Evolutionary conservation across 768 basidiomycete species (phyloP), one percentile per base, ranked within the genome.

Genomic region (Russula brevipes): DNA sequence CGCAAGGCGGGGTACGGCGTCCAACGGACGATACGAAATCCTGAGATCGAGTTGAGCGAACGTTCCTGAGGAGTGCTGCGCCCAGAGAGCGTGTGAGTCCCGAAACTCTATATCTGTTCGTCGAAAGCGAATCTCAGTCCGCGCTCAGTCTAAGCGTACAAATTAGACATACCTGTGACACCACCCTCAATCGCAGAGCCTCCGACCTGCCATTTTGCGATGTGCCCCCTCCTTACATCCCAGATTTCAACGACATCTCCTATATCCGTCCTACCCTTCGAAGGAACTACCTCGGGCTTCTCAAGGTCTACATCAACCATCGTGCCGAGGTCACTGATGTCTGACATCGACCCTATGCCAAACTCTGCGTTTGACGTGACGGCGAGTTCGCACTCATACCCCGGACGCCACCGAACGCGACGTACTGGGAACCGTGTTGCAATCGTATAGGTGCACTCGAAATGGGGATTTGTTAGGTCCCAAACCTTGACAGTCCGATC

Each of bases 401-500:
- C 81, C 0, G 90, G 91, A 17, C 92, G 81, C 90, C 90, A 94
- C 2, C 80, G 72, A 12, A 93, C 83, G 17, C 82, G 84, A 12
- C 88, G 83, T 19, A 92, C 83, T 1, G 88, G 87, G 66, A 83
- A 89, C 0, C 88, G 82, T 0, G 91, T 84, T 63, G 89, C 86
- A 0, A 94, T 77, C 0, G 82, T 84, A 69, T 92, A 91, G 0
- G 78, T 83, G 59, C 80, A 82, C 0, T 82, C 78, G 47, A 89
- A 83, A 66, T 83, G 87, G 0, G 77, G 77, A 0, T 76, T 71
- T 0, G 82, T 80, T 11, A 91, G 78, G 69, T 90, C 85, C 91
- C 91, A 93, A 0, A 85, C 89, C 77, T 92, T 91, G 54, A 92
- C 89, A 35, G 81, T 85, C 41, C 85, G 83, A 73, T 94, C 91